Conservation (phyloP, 1,284 basidiomycete species). For the Tetrapyrgos nigripes region DNA sequence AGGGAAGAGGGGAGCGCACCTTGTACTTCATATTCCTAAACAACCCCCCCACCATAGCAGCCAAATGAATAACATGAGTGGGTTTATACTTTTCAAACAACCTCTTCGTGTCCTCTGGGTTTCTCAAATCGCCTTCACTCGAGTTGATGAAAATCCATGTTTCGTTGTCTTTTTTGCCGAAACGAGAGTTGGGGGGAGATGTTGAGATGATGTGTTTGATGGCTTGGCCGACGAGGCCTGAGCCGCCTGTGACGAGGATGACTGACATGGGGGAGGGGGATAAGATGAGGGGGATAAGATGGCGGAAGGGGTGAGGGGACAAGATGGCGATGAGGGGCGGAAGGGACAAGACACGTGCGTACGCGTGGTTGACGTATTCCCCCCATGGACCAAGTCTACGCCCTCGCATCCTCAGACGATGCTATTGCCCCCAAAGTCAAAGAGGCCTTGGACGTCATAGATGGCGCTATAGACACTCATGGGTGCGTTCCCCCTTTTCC, state of each 20-base stretch:
- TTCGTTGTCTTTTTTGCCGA: slow-evolving; percentile 78
- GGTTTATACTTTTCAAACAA: slow-evolving; percentile 89
- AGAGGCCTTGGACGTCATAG: slow-evolving; percentile 82
- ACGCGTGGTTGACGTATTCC: too few relatives aligned
- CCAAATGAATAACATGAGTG: slow-evolving; percentile 91
- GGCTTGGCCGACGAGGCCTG: slow-evolving; percentile 86
- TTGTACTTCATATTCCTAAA: slow-evolving; percentile 94
- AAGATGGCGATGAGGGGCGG: too few relatives aligned
- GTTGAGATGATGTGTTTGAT: slow-evolving; percentile 81
- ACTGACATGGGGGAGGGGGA: slow-evolving; percentile 46
- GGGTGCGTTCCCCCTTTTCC: slow-evolving; percentile 63
- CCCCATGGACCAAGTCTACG: slow-evolving; percentile 52
- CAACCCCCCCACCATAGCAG: slow-evolving; percentile 86
- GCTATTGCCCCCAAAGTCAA: slow-evolving; percentile 68
- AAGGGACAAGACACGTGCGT: neutral
- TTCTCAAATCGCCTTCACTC: slow-evolving; percentile 78
- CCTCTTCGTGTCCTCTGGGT: slow-evolving; percentile 64
- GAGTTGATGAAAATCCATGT: slow-evolving; percentile 85
- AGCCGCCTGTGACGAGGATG: slow-evolving; percentile 84
- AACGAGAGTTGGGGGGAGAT: slow-evolving; percentile 78
- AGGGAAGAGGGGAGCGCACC: slow-evolving; percentile 40
- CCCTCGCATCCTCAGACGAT: slow-evolving; percentile 57
- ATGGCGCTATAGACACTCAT: slow-evolving; percentile 74
- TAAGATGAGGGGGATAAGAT: neutral
- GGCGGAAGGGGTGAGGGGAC: neutral